A percentile compares a stretch with the other conserved stretches of the same genome.
Conservation (phyloP, 1,284 basidiomycete species). For the Ganoderma sp. region DNA sequence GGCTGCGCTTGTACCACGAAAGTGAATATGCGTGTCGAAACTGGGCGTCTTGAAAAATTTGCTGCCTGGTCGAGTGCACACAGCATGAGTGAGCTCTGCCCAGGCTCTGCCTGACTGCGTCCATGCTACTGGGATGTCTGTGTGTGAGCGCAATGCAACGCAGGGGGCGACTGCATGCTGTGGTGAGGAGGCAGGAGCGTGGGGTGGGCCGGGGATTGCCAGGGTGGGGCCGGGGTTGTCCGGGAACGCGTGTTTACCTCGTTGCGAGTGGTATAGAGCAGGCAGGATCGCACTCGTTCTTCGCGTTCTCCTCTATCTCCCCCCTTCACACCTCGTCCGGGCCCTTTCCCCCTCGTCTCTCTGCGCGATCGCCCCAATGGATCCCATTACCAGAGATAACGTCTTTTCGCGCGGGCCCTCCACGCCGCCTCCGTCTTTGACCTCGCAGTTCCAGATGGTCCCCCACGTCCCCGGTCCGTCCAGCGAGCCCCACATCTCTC, state of each 20-base stretch:
- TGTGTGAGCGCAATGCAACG: neutral
- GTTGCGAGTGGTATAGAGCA: slow-evolving; percentile 30
- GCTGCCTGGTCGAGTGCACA: neutral
- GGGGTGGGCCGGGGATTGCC: slow-evolving; percentile 13
- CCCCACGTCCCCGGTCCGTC: slow-evolving; percentile 30
- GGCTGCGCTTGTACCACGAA: neutral
- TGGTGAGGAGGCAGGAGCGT: slow-evolving; percentile 16
- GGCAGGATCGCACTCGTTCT: slow-evolving; percentile 29
- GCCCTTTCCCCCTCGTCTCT: slow-evolving; percentile 28
- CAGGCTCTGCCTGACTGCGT: slow-evolving; percentile 23
- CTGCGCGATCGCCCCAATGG: slow-evolving; percentile 39
- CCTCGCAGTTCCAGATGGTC: slow-evolving; percentile 41
- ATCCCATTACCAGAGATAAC: slow-evolving; percentile 49
- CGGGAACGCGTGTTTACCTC: slow-evolving; percentile 40
- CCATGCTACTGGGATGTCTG: slow-evolving; percentile 17
- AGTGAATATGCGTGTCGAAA: neutral
- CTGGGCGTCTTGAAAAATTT: neutral
- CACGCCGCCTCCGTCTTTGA: slow-evolving; percentile 53
- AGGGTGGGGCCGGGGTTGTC: slow-evolving; percentile 26
- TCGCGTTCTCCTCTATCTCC: slow-evolving; percentile 37
- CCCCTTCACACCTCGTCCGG: slow-evolving; percentile 29
- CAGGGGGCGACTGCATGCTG: slow-evolving; percentile 9
- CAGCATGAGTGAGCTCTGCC: slow-evolving; percentile 17
- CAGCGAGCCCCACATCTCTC: slow-evolving; percentile 44
- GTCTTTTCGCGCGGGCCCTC: slow-evolving; percentile 66